Base-by-base conservation (phyloP, 148 eudicot species). In the Cornus controversa region DNA sequence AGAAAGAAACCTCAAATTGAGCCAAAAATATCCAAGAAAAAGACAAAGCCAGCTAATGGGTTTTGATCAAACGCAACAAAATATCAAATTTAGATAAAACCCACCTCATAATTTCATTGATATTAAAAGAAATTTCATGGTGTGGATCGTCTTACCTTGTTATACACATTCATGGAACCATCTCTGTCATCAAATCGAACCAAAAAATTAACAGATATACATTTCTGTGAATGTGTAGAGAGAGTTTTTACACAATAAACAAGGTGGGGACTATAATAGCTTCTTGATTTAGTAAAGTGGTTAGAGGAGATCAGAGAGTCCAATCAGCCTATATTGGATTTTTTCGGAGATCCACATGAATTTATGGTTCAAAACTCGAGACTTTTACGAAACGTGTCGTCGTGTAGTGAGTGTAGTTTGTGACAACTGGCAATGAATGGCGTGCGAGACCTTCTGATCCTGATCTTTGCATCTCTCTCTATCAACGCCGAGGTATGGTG, bases 181-280 rank as follows among this genome's bases (percentile, higher is more conserved):
- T 71, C 80, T 10, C 75, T 40, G 25, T 71, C 80, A 76, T 31
- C 45, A 36, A n/a, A 36, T n/a, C 53, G 76, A 60, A 74, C 31
- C 50, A 62, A 15, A 24, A 60, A 18, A 74, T 23, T 53, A 24
- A 3, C 54, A 23, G 76, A 36, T 36, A 72, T 20, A 20, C 28
- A n/a, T n/a, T n/a, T n/a, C n/a, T n/a, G n/a, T n/a, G n/a, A n/a
- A n/a, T n/a, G n/a, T n/a, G n/a, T n/a, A n/a, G n/a, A n/a, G n/a
- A n/a, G n/a, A n/a, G n/a, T n/a, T n/a, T n/a, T n/a, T n/a, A n/a
- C n/a, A n/a, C n/a, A n/a, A n/a, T n/a, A n/a, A n/a, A n/a, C n/a
- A n/a, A n/a, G n/a, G n/a, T 5, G 53, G 53, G 6, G 53, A 8
- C 13, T 47, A 10, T 47, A 47, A 11, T 36, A 4, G 53, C 53